These are phyloP conservation scores for Beauveria asiatica DNA, from an alignment of 2,329 filamentous ascomycete species.

Conservation along the genomic window DNA sequence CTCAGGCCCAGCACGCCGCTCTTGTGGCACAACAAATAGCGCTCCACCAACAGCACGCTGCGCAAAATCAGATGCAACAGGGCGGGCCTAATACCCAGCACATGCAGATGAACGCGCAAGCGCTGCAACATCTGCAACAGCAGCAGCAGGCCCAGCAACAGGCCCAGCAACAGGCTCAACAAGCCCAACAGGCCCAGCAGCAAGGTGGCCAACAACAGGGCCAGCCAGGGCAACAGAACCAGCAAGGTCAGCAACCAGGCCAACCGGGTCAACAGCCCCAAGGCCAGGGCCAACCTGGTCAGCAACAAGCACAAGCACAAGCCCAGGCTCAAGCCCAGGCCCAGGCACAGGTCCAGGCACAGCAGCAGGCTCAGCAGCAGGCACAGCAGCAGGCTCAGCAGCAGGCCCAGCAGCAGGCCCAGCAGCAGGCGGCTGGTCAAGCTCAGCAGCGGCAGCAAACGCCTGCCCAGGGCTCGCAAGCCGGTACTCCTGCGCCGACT, in stretches of 20 bases:
- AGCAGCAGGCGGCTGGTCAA: constrained; percentile 18
- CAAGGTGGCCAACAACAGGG: constrained; percentile 17
- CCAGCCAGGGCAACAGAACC: constrained; percentile 22
- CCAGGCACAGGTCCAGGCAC: constrained; percentile 16
- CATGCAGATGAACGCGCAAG: constrained; percentile 40
- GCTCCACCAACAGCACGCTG: constrained; percentile 29
- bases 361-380: constrained; percentile 16
- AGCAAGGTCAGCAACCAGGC: constrained; percentile 25
- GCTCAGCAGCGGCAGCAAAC: constrained; percentile 37
- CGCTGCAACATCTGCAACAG: constrained; percentile 35
- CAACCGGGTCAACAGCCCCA: constrained; percentile 29
- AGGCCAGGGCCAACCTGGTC: constrained; percentile 14
- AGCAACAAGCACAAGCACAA: constrained; percentile 21
- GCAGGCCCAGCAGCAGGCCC: constrained; percentile 20
- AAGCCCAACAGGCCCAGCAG: constrained; percentile 18
- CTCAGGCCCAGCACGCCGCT: constrained; percentile 21
- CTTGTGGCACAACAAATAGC: constrained; percentile 37
- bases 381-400: constrained; percentile 17
- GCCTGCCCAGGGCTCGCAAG: constrained; percentile 33
- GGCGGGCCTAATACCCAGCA: constrained; percentile 37
- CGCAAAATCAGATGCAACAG: constrained; percentile 26
- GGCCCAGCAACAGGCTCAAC: constrained; percentile 34
- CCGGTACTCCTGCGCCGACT: constrained; percentile 31
- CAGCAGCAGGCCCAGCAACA: constrained; percentile 35
- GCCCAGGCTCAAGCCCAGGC: constrained; percentile 12